Evolutionary conservation across 495 filamentous ascomycete species (phyloP), one percentile per base, ranked within the genome.

Genomic region (Viridothelium virens): DNA sequence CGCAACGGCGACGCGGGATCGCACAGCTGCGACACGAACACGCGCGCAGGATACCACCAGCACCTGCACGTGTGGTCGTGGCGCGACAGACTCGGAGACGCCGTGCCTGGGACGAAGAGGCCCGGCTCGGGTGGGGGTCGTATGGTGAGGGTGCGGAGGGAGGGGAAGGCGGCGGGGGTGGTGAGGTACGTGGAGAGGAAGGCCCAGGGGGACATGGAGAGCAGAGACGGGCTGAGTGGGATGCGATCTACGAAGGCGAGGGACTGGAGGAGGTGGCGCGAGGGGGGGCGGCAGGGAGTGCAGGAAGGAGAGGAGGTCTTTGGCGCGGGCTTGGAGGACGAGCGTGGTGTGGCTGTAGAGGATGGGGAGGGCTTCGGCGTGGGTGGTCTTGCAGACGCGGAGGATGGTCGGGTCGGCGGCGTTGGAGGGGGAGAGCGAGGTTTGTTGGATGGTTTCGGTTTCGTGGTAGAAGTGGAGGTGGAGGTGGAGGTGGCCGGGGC

Each of bases 311-410:
- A 59, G 53, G 31, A 59, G 33, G 53, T 18, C 4, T 59, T 59
- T 18, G 5, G 53, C 25, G 53, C 36, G 36, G 53, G 53, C 53
- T 33, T 59, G 18, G 53, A 59, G 5, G 25, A 59, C 31, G 53
- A 59, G 31, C 25, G 53, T 59, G 53, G 11, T 59, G 53, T 18
- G 36, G 31, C 53, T 14, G 53, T 59, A 59, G 53, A 59, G 53
- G 53, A 59, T 36, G 53, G 18, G 31, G 31, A 33, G 53, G 53
- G 53, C 31, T 59, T 59, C 53, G 5, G n/a, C 4, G 53, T 59
- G 36, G 53, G 18, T 36, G 53, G 31, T 33, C 36, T 59, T 59
- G 53, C 53, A n/a, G 18, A 31, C 31, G 18, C 18, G 53, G 18
- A 59, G 53, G 31, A 59, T 59, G 53, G 5, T 34, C 6, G 31